A percentile compares a stretch with the other conserved stretches of the same genome.
Evolutionary conservation across 2,329 filamentous ascomycete genomes (phyloP).

Genomic region (Aspergillus uvarum): DNA sequence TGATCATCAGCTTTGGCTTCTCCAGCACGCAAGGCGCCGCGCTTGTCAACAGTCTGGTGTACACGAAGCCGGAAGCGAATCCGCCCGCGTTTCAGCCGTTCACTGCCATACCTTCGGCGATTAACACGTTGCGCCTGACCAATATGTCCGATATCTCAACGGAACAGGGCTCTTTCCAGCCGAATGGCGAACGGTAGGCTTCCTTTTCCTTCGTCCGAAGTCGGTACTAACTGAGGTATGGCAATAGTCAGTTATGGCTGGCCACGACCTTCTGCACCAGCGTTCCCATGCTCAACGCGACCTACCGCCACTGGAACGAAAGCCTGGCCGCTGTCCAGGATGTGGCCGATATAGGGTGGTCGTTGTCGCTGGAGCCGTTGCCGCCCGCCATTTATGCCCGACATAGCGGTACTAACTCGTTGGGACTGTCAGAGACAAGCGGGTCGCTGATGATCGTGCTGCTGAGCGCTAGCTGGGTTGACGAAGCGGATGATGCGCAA

Average conservation of each 20-base stretch:
- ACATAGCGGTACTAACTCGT: conserved; percentile 21
- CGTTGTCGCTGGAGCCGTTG: conserved; percentile 7
- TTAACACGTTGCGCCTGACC: neutral
- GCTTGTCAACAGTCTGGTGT: neutral
- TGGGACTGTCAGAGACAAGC: conserved; percentile 5
- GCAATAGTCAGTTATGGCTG: neutral
- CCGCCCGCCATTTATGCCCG: conserved; percentile 8
- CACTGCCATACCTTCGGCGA: neutral
- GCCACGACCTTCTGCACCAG: conserved; percentile 23
- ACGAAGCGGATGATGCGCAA: conserved; percentile 32
- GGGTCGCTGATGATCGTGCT: conserved; percentile 23
- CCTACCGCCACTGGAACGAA: conserved; percentile 1
- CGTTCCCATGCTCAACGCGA: conserved; percentile 24
- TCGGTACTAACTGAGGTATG: too few species aligned
- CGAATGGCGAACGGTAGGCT: neutral
- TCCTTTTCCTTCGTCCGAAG: too few species aligned
- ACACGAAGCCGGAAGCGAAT: neutral
- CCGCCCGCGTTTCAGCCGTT: neutral
- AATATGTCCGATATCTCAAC: neutral
- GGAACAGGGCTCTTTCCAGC: neutral
- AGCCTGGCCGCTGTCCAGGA: neutral
- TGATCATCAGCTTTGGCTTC: neutral
- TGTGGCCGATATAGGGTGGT: conserved; percentile 3
- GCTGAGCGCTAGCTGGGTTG: conserved; percentile 32
- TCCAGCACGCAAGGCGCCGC: neutral